These are phyloP conservation scores for Phoma herbarum DNA, from an alignment of 2,329 filamentous ascomycete species.

Conservation along the genomic window DNA sequence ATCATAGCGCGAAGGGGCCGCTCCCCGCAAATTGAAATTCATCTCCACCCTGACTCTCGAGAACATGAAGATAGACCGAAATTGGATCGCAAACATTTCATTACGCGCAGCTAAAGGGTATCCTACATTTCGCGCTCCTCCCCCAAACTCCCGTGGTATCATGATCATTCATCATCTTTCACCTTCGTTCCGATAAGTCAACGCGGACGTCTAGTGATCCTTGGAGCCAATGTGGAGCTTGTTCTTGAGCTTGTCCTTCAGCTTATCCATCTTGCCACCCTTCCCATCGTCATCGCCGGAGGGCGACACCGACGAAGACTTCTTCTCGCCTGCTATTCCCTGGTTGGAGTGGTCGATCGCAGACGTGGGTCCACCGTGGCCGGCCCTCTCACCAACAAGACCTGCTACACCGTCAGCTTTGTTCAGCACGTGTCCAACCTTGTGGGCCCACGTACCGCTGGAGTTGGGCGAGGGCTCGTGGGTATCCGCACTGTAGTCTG, in stretches of 20 bases:
- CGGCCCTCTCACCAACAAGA: slow-evolving; percentile 63
- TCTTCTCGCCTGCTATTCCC: neutral
- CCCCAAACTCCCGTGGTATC: slow-evolving; percentile 33
- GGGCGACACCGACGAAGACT: slow-evolving; percentile 22
- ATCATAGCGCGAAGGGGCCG: slow-evolving; percentile 9
- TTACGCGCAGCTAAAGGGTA: slow-evolving; percentile 20
- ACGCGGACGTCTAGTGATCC: slow-evolving; percentile 33
- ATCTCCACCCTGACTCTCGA: neutral
- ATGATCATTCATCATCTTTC: slow-evolving; percentile 25
- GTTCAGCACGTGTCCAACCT: slow-evolving; percentile 28
- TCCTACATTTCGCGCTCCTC: slow-evolving; percentile 14
- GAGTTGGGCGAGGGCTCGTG: slow-evolving; percentile 15
- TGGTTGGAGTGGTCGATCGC: slow-evolving; percentile 10
- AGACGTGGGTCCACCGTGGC: slow-evolving; percentile 47
- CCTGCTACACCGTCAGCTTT: slow-evolving; percentile 55
- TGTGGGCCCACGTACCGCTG: slow-evolving; percentile 36
- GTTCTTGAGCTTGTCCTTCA: slow-evolving; percentile 70
- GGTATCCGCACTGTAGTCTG: slow-evolving; percentile 18
- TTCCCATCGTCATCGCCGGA: slow-evolving; percentile 35
- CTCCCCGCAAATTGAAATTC: neutral
- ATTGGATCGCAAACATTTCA: slow-evolving; percentile 5
- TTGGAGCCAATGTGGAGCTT: slow-evolving; percentile 66
- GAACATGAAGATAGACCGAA: neutral
- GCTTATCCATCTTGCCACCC: slow-evolving; percentile 48
- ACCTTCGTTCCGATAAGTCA: slow-evolving; percentile 10